Evolutionary conservation across 2,329 filamentous ascomycete species (phyloP).

Genomic region (Samsoniella hepiali): DNA sequence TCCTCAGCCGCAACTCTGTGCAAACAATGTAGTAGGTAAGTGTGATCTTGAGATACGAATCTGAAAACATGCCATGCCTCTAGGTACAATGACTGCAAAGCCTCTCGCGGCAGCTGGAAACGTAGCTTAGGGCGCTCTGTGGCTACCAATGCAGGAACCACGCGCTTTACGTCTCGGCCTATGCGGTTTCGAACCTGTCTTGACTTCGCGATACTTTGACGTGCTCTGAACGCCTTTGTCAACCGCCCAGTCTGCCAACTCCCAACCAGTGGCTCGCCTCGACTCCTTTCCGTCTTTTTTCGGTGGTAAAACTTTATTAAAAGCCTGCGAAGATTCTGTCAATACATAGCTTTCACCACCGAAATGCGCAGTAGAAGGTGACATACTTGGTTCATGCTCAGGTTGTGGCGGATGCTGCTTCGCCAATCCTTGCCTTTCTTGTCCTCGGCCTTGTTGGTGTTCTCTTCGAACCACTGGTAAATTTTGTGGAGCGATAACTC

Average conservation of each 20-base stretch:
- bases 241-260: constrained; percentile 67
- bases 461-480: constrained; percentile 82
- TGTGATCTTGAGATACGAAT: too few relatives aligned
- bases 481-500: constrained; percentile 81
- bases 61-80: too few relatives aligned
- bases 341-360: constrained; percentile 14
- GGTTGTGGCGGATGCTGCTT: constrained; percentile 92
- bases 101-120: too few relatives aligned
- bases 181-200: too few relatives aligned
- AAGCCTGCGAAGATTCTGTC: constrained; percentile 32
- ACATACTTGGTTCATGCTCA: constrained; percentile 89
- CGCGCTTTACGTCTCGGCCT: too few relatives aligned
- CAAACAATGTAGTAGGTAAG: too few relatives aligned
- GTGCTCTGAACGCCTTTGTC: constrained; percentile 77
- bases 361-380: not conserved
- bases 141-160: too few relatives aligned
- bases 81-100: too few relatives aligned
- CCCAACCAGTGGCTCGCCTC: constrained; percentile 72
- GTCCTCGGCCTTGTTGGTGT: constrained; percentile 78
- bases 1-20: too few relatives aligned
- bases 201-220: constrained; percentile 63
- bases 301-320: constrained; percentile 37
- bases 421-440: constrained; percentile 70
- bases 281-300: constrained; percentile 36
- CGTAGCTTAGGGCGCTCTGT: too few relatives aligned